Base-by-base conservation (phyloP, 2,329 filamentous ascomycete genomes). In the Ilyonectria sp. region DNA sequence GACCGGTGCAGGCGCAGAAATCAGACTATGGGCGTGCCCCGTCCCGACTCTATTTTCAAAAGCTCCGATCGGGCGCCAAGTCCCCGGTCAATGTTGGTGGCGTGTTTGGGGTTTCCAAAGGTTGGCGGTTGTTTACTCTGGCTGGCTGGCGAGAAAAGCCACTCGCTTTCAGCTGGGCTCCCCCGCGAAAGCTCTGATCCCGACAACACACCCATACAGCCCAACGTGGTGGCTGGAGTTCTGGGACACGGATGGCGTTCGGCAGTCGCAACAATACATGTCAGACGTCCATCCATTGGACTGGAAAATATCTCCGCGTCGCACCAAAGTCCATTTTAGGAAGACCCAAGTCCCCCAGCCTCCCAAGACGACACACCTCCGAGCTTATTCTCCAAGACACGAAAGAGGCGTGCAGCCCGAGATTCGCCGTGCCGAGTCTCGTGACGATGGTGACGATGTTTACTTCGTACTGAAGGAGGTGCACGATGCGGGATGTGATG, bases 301-400 rank as follows among this genome's bases (percentile, higher is more conserved):
- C 56, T 23, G 29, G 21, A 19, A 52, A 15, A 15, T 23, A 13
- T 23, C 47, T 57, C 57, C 26, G 57, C 57, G 31, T 47, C 43
- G 11, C 59, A 64, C 59, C 71, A 57, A 49, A 53, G 33, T 65
- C 69, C 56, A 35, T 52, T 52, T 63, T 67, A 49, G 64, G 62
- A 19, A 40, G 33, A 21, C 31, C 46, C 55, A 70, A 56, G 46
- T 46, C 46, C 23, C 49, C 61, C 59, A 66, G 40, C 66, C 68
- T 66, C 66, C 26, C 57, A 56, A 19, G 35, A 15, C 31, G 35
- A 35, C 31, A 35, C 31, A 35, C 6, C 29, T 23, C 49, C 29
- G 43, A 23, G 56, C 44, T 60, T 60, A 40, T 49, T 49, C 44
- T 6, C 29, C 29, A n/a, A 53, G 19, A 53, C 49, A 33, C 29